Evolutionary conservation across 2,329 filamentous ascomycete species (phyloP), one percentile per base, ranked within the genome.

Genomic region (Penicillium rolfsii): DNA sequence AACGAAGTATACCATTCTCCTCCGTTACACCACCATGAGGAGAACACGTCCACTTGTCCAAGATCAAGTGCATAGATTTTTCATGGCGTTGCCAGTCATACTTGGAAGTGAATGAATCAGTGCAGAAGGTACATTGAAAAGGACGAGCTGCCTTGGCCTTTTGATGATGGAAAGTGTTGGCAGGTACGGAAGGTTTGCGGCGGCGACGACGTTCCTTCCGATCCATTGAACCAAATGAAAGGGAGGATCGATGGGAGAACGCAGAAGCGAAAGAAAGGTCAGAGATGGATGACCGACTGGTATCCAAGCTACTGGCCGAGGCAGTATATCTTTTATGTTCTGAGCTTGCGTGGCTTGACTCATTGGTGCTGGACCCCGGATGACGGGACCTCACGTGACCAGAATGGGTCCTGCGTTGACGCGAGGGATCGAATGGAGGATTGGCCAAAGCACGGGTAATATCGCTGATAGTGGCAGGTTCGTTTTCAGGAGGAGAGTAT

Each of bases 401-500:
- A 7, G 67, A 59, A 33, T 70, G 67, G 45, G 70, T 69, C 43
- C 68, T 63, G 61, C 72, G 70, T 65, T 69, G 69, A 60, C 70
- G 69, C n/a, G 67, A 66, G 55, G 74, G 67, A 58, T 74, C 69
- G 43, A 78, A 74, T 19, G 76, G 72, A 16, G 77, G 76, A 62
- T 74, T 77, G 46, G 76, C 77, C 70, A 89, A 81, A 68, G 87
- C 87, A 71, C 85, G 81, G 50, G 83, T 83, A 78, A 90, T 89
- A 79, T 85, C 87, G 40, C 81, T 84, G 60, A 87, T 80, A 6
- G 85, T 81, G 63, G 87, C 87, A 68, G 87, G 85, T 82, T 89
- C 87, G 81, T 89, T 83, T 77, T 89, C 87, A 52, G 87, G 87
- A 40, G 87, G 87, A 66, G 86, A 89, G 72, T 87, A 81, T 71